Evolutionary conservation across 495 filamentous ascomycete genomes (phyloP), one percentile per base, ranked within the genome.

Genomic region (Daldinia vernicosa): DNA sequence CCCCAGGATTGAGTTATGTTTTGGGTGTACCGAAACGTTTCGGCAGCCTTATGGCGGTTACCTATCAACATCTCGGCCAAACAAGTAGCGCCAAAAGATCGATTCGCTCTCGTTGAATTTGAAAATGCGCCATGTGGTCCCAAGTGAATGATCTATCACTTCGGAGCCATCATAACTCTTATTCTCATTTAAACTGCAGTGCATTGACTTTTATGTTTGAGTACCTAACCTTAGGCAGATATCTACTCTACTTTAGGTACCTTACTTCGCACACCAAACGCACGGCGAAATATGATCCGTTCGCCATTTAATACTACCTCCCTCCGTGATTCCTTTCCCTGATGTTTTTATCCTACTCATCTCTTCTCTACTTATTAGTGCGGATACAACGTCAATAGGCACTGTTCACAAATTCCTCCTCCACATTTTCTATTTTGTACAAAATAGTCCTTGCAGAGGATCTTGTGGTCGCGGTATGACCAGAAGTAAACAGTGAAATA

Each of bases 41-140:
- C 43, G 19, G 43, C 17, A 47, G 43, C 19, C 43, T 47, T 47
- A 8, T 47, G 3, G 19, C 43, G 43, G 43, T 37, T 58, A 12
- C 55, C 32, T 28, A 1, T 17, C 4, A 11, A 3, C 15, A 40
- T 54, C 45, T 43, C 14, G 15, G 27, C 17, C 43, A 68, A 68
- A 56, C 51, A 50, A 50, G 3, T 12, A 27, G 27, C 53, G 40
- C 58, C 45, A 68, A 68, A 28, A 17, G 19, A 60, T 61, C 55
- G 47, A 47, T 67, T 61, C 27, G 65, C 37, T 45, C 15, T 33
- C 33, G 3, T 56, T 37, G 4, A 62, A 35, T 37, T 59, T 32
- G 0, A 15, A 4, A 26, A 32, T 14, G n/a, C 17, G 67, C 60
- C 54, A 69, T 54, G 60, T 64, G 67, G 67, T 64, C 47, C 67